These are phyloP conservation scores for Wickerhamomyces sp. DNA, from an alignment of 1,139 yeast species.

Conservation along the genomic window DNA sequence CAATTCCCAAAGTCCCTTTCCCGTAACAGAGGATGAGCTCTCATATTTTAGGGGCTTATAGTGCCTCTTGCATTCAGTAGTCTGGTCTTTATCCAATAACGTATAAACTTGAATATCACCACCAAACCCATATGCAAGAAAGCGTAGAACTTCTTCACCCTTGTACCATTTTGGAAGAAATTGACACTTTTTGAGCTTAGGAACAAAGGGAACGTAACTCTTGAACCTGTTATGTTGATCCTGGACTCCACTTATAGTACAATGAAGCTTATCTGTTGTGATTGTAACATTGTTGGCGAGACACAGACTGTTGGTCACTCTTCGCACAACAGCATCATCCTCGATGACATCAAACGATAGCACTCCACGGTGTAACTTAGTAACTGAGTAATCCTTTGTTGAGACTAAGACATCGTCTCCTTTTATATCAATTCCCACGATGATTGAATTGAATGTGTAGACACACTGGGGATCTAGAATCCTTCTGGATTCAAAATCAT, in stretches of 20 bases:
- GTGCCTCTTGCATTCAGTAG: conserved; percentile 14
- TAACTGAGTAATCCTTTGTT: conserved; percentile 35
- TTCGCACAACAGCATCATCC: conserved; percentile 36
- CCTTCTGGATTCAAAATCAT: conserved; percentile 35
- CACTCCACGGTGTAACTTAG: conserved; percentile 13
- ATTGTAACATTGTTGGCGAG: conserved; percentile 25
- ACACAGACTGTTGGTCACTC: conserved; percentile 36
- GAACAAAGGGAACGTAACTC: conserved; percentile 36
- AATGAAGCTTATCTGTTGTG: conserved; percentile 41
- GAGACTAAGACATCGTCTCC: conserved; percentile 34
- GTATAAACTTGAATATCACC: conserved; percentile 41
- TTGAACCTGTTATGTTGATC: conserved; percentile 12
- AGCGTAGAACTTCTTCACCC: conserved; percentile 14
- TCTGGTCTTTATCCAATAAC: conserved; percentile 10
- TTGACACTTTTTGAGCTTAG: conserved; percentile 34
- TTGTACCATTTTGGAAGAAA: conserved; percentile 35
- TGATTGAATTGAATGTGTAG: conserved; percentile 32
- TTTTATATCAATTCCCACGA: conserved; percentile 31
- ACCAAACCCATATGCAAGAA: conserved; percentile 41
- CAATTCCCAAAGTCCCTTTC: conserved; percentile 21
- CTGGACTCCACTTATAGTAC: conserved; percentile 29
- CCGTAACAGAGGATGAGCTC: conserved; percentile 7
- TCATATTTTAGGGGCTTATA: background rate
- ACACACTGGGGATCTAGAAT: conserved; percentile 29
- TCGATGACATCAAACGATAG: conserved; percentile 21